Base-by-base conservation (phyloP, 768 basidiomycete genomes). In the Gloeophyllum trabeum region DNA sequence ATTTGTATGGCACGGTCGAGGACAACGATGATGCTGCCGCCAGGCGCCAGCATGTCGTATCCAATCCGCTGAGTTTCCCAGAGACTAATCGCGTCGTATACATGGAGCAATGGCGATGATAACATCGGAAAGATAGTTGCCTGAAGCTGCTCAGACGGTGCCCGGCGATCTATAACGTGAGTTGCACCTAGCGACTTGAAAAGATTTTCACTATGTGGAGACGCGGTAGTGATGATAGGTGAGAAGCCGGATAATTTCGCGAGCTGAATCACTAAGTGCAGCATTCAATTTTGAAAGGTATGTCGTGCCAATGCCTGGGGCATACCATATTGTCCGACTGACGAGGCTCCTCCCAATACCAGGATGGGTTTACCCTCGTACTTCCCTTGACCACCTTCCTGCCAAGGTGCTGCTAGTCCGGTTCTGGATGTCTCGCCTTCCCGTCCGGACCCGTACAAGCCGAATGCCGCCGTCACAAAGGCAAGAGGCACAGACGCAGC, bases 181-280 rank as follows among this genome's bases (percentile, higher is more conserved):
- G 54, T 56, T 6, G 53, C 54, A 1, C 54, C 54, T 22, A 54
- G 43, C 14, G 48, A 46, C 34, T 48, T 46, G 34, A 56, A 48
- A 5, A 46, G 44, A 4, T 35, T 30, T 2, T 46, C 35, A 35
- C 51, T 51, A 35, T 48, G 49, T 12, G 41, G 43, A 0, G 54
- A 56, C 1, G 54, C 53, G n/a, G 54, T 54, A 5, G 51, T 43
- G 21, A 56, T 48, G 47, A 56, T 56, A 12, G 54, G 54, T 5
- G 40, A 41, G 44, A 50, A 49, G 3, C 53, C 53, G 1, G 53
- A 49, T 30, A 54, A 41, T 7, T 34, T 45, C 6, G 53, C 51
- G 1, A 53, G 34, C 42, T 55, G 54, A 20, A 55, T 54, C 1
- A 46, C 54, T 55, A 30, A 16, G 10, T 7, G n/a, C n/a, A n/a